phyloP scores from a whole-genome alignment of 306 rosid species.

The Psophocarpus tetragonolobus region DNA sequence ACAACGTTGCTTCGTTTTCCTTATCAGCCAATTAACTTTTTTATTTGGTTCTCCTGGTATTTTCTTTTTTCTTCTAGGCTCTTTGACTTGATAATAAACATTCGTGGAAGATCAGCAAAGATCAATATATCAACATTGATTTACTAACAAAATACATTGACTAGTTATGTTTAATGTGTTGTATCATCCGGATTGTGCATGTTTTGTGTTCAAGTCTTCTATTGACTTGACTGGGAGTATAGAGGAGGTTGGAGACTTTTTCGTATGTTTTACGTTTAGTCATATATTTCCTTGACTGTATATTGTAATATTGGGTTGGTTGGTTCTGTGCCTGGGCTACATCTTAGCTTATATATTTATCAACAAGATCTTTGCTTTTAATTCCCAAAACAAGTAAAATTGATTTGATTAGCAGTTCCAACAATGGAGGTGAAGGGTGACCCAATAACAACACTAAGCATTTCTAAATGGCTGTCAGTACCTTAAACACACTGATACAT shows the following conservation, averaged over 20 bases:
- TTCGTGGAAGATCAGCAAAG: not conserved
- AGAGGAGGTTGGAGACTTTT: not conserved
- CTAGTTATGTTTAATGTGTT: not conserved
- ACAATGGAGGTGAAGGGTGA: not conserved
- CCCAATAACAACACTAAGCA: not conserved
- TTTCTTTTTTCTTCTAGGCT: not conserved
- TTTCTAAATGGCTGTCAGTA: not conserved
- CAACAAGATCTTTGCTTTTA: not conserved
- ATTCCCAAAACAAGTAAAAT: not conserved
- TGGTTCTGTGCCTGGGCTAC: not conserved
- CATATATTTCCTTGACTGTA: not conserved
- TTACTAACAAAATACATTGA: not conserved
- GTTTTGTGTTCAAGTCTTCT: not conserved
- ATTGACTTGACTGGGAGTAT: not conserved
- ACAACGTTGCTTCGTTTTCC: not conserved
- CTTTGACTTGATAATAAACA: not conserved
- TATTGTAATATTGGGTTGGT: not conserved
- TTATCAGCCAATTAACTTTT: not conserved
- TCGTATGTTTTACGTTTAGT: not conserved
- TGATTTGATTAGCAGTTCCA: not conserved
- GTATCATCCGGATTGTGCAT: not conserved
- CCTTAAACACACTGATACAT: conserved; percentile 8
- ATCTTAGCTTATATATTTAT: not conserved
- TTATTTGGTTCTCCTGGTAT: not conserved
- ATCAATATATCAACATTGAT: not conserved